Evolutionary conservation across 2,329 filamentous ascomycete genomes (phyloP), one percentile per base, ranked within the genome.

Genomic region (Didymella pinodella): DNA sequence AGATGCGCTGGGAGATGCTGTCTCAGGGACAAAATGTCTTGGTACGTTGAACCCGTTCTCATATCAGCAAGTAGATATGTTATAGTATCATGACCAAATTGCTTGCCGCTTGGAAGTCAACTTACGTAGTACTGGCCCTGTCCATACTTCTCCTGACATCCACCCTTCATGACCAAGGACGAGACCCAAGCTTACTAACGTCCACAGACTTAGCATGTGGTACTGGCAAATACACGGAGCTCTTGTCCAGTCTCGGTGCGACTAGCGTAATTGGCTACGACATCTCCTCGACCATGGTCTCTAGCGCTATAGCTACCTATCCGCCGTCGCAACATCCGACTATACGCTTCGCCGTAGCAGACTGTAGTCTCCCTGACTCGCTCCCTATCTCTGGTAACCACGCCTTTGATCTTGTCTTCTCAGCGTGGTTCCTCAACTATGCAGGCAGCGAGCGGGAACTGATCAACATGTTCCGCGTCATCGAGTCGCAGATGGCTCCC

Each of bases 361-460:
- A 74, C 47, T 73, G 71, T 55, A 69, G 66, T 29, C 57, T 68
- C 2, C 63, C 63, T 6, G 20, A 29, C 8, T 40, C 47, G 2
- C 32, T 50, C 3, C 48, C 46, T 58, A 3, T 46, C 61, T 2
- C 38, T 32, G 16, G 12, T 36, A 0, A 41, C 52, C 1, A 48
- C 41, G 14, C 20, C 4, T 73, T 65, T 54, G 70, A 73, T 54
- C 34, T 72, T 31, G 65, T 73, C 43, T 73, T 74, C 51, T 71
- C 70, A 22, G 70, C 67, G 44, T 74, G 69, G 68, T 71, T 74
- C 28, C 63, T 73, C 44, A 74, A 74, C 60, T 73, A 74, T 46
- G 71, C 71, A 2, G 68, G 66, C 48, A 68, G 64, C 0, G 63
- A 66, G 46, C 16, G 12, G 2, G 67, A 70, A 34, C 52, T 74